Base-by-base conservation (phyloP, 495 filamentous ascomycete genomes). In the Massariosphaeria phaeospora region DNA sequence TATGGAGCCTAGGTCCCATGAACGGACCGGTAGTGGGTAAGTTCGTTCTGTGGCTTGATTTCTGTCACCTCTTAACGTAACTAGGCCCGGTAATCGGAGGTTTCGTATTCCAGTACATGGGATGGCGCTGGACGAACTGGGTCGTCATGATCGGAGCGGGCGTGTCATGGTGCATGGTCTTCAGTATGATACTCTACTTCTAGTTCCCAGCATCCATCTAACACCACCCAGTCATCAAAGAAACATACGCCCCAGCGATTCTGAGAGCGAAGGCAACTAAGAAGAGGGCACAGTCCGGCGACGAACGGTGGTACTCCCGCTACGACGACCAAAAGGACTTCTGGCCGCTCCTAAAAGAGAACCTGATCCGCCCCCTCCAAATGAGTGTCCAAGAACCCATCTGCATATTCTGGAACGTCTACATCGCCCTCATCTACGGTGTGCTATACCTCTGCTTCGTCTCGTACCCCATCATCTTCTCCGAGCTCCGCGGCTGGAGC, bases 101-200 rank as follows among this genome's bases (percentile, higher is more conserved):
- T 0, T 89, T 90, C 61, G 78, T 86, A 3, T 84, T 73, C 52
- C 75, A 88, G 68, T 83, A 85, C 61, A 75, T 90, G 21, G 88
- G 88, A 8, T 95, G 89, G 89, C 70, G 86, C 25, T 94, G 87
- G 87, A 84, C 81, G n/a, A 86, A 85, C 66, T 95, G 89, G 87
- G 69, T 95, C 15, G 79, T 85, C 7, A 67, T 94, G 46, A 89
- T 91, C 26, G 68, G 84, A 1, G 73, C 76, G 0, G 84, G 80
- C 1, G 72, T 78, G 0, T 78, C 79, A 0, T 73, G 79, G 21
- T 62, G 78, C 48, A 74, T 84, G 38, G 55, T 71, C 34, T 5
- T 38, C n/a, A 15, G 20, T 38, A 6, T 38, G 3, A 15, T 38
- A 17, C n/a, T 38, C 34, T 38, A 6, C 13, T 38, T 13, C 12